phyloP scores from a whole-genome alignment of 2,329 filamentous ascomycete genomes.

The Cladosporium sp. region DNA sequence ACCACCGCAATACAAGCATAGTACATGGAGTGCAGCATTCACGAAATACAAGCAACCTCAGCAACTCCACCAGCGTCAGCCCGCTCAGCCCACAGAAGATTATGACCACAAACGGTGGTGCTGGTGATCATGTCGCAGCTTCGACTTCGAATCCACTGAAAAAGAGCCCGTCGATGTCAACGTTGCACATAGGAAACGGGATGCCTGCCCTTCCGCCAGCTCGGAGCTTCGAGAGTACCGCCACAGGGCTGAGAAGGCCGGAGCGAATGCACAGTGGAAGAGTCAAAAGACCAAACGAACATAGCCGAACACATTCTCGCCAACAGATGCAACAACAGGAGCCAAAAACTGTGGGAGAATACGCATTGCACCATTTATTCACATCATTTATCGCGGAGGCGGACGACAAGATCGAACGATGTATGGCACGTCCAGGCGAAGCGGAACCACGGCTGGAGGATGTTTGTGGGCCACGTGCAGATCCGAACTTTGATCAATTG shows the following conservation, averaged over 20 bases:
- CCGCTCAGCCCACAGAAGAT: conserved; percentile 67
- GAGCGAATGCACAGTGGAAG: conserved; percentile 52
- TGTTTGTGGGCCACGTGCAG: conserved; percentile 85
- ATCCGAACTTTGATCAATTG: conserved; percentile 87
- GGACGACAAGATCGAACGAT: conserved; percentile 92
- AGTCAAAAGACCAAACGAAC: conserved; percentile 66
- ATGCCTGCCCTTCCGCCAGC: conserved; percentile 17
- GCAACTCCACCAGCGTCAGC: conserved; percentile 69
- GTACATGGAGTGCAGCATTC: conserved; percentile 93
- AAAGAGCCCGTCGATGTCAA: conserved; percentile 32
- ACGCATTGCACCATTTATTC: conserved; percentile 92
- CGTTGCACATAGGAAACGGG: conserved; percentile 23
- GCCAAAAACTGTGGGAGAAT: conserved; percentile 92
- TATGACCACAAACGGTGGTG: conserved; percentile 19
- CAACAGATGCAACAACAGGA: conserved; percentile 64
- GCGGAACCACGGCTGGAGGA: conserved; percentile 80
- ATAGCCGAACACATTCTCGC: conserved; percentile 65
- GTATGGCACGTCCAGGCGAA: conserved; percentile 73
- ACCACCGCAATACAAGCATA: conserved; percentile 94
- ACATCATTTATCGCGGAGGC: conserved; percentile 95
- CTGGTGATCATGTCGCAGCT: conserved; percentile 7
- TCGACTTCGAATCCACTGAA: conserved; percentile 16
- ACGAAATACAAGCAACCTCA: conserved; percentile 79
- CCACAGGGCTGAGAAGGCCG: conserved; percentile 28
- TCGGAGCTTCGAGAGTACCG: conserved; percentile 25